Conservation (phyloP, 169 alveolate genomes). For the Eimeria praecox region DNA sequence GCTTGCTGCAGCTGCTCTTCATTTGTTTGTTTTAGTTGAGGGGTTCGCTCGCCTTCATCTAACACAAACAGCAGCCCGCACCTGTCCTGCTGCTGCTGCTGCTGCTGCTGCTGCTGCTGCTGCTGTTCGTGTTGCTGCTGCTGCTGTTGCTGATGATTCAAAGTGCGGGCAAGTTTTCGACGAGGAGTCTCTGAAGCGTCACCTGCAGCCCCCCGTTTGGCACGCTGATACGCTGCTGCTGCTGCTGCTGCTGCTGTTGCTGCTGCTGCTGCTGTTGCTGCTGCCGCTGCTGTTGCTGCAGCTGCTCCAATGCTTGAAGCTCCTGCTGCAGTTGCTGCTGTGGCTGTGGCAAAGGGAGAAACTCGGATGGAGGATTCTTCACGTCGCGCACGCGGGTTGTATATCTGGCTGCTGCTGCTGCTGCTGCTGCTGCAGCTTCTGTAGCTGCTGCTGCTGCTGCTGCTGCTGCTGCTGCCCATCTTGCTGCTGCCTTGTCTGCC, state of each 20-base stretch:
- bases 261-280: conserved; percentile 3
- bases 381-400: background rate
- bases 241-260: conserved; percentile 69
- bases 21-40: background rate
- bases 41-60: background rate
- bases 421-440: conserved; percentile 48
- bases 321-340: conserved; percentile 44
- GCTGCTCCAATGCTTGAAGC: background rate
- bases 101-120: conserved; percentile 53
- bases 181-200: conserved; percentile 17
- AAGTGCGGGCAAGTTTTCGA: conserved; percentile 42
- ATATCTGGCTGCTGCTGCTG: background rate
- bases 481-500: conserved; percentile 7
- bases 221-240: conserved; percentile 47
- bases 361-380: background rate
- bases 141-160: background rate
- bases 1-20: background rate
- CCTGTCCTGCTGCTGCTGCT: conserved; percentile 45
- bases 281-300: conserved; percentile 1
- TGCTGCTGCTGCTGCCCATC: conserved; percentile 12
- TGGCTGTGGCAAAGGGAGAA: background rate
- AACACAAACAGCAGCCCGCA: background rate
- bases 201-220: background rate
- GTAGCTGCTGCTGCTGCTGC: conserved; percentile 44
- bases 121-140: no score